Evolutionary conservation across 169 alveolate genomes (phyloP).

Genomic region (Eimeria falciformis): DNA sequence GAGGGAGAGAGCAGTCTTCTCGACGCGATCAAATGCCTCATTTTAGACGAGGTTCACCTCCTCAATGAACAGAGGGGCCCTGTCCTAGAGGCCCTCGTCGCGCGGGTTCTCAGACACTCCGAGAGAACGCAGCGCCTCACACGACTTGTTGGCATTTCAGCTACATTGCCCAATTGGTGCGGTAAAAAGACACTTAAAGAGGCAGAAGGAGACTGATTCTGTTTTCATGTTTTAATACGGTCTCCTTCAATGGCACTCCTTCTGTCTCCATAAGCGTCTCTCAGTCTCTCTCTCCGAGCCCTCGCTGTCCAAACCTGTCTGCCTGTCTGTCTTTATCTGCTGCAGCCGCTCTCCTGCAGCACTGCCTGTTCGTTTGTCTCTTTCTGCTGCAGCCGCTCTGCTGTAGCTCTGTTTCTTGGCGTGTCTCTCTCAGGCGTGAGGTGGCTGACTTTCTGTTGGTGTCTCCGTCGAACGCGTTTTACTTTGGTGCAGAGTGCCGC

Average conservation of each 20-base stretch:
- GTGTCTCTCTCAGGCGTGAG: conserved; percentile 88
- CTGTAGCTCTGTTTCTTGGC: background rate
- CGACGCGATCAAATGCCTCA: conserved; percentile 69
- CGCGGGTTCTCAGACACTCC: conserved; percentile 95
- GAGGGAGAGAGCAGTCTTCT: conserved; percentile 86
- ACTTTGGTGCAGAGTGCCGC: conserved; percentile 85
- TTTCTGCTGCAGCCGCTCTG: background rate
- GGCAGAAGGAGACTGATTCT: background rate
- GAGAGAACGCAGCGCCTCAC: conserved; percentile 83
- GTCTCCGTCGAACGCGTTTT: conserved; percentile 74
- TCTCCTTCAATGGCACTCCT: background rate
- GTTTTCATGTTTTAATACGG: background rate
- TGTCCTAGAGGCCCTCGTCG: conserved; percentile 99
- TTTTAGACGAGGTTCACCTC: conserved; percentile 92
- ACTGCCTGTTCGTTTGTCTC: background rate
- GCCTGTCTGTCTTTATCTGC: background rate
- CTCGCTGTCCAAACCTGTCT: background rate
- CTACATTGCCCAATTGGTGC: conserved; percentile 99
- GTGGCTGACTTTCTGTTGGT: conserved; percentile 97
- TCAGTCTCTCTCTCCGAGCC: background rate
- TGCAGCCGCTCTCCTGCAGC: background rate
- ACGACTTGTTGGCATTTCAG: conserved; percentile 98
- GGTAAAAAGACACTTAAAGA: background rate
- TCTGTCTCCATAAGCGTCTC: background rate
- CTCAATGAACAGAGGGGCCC: conserved; percentile 99